These are phyloP conservation scores for Blastobotrys mokoenaii DNA, from an alignment of 805 yeast species.

Conservation along the genomic window DNA sequence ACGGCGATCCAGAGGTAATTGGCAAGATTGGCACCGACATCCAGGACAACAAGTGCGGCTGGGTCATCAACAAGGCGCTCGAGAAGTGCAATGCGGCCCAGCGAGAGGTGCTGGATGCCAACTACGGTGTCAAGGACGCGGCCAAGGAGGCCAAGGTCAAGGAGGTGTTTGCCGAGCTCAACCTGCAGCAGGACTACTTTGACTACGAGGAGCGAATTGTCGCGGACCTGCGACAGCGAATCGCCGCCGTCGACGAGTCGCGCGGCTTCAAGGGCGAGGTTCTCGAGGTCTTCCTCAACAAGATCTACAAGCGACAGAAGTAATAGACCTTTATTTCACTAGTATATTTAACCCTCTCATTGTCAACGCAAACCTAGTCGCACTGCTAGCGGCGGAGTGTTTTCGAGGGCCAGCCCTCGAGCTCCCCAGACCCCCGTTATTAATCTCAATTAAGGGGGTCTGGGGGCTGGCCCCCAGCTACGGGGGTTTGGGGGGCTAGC, in stretches of 20 bases:
- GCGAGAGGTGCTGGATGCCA: conserved; percentile 70
- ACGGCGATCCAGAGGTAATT: conserved; percentile 93
- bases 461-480: no score
- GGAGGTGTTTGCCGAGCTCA: conserved; percentile 63
- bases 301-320: conserved; percentile 90
- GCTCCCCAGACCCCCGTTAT: no score
- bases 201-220: conserved; percentile 80
- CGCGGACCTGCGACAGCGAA: conserved; percentile 50
- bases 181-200: conserved; percentile 59
- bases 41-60: conserved; percentile 95
- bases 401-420: no score
- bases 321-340: no score
- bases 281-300: conserved; percentile 74
- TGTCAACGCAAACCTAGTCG: no score
- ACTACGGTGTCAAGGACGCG: conserved; percentile 81
- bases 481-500: no score
- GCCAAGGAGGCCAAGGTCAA: conserved; percentile 62
- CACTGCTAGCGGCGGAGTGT: no score
- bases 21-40: conserved; percentile 99
- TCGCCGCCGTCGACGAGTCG: conserved; percentile 71
- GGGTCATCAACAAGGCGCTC: conserved; percentile 93
- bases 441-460: no score
- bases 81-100: conserved; percentile 71
- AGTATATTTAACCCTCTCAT: no score
- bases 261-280: conserved; percentile 90